A percentile compares a stretch with the other conserved stretches of the same genome.
Evolutionary conservation across 2,329 filamentous ascomycete species (phyloP).

Genomic region (Scolecobasidium constrictum): DNA sequence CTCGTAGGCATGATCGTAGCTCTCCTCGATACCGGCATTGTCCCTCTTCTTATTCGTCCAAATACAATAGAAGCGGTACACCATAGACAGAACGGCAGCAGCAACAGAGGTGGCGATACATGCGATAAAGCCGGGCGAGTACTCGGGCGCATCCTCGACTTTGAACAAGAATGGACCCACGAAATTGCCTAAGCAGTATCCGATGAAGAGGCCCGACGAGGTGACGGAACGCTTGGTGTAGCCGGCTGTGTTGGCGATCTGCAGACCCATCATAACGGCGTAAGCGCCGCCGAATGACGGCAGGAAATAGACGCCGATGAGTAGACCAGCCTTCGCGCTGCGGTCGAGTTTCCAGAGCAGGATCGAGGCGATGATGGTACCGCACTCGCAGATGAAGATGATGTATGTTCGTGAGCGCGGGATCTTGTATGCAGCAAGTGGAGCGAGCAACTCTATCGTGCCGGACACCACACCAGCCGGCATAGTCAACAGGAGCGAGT

Average conservation of each 20-base stretch:
- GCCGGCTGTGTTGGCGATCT: slow-evolving; percentile 40
- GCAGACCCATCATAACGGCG: slow-evolving; percentile 39
- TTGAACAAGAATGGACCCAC: slow-evolving; percentile 34
- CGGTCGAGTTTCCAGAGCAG: slow-evolving; percentile 35
- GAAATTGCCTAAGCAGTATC: slow-evolving; percentile 40
- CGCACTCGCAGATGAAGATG: slow-evolving; percentile 28
- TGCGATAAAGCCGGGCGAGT: slow-evolving; percentile 28
- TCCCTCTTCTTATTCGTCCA: slow-evolving; percentile 35
- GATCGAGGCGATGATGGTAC: slow-evolving; percentile 30
- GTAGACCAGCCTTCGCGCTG: slow-evolving; percentile 29
- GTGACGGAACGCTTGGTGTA: slow-evolving; percentile 41
- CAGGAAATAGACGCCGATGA: slow-evolving; percentile 41
- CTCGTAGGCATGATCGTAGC: slow-evolving; percentile 41
- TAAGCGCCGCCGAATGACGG: slow-evolving; percentile 37
- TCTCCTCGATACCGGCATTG: slow-evolving; percentile 32
- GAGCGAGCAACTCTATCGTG: slow-evolving; percentile 28
- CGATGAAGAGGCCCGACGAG: slow-evolving; percentile 39
- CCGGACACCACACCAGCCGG: slow-evolving; percentile 28
- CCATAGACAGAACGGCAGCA: slow-evolving; percentile 26
- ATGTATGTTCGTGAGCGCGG: slow-evolving; percentile 26
- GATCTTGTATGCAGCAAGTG: slow-evolving; percentile 30
- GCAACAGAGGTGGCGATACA: slow-evolving; percentile 25
- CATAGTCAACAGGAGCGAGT: slow-evolving; percentile 32
- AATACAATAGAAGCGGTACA: slow-evolving; percentile 35
- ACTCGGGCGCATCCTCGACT: slow-evolving; percentile 29